Percentiles rank a stretch among this genome's conserved stretches.
Conservation (phyloP, 768 basidiomycete genomes). For the Mycena chlorophos region DNA sequence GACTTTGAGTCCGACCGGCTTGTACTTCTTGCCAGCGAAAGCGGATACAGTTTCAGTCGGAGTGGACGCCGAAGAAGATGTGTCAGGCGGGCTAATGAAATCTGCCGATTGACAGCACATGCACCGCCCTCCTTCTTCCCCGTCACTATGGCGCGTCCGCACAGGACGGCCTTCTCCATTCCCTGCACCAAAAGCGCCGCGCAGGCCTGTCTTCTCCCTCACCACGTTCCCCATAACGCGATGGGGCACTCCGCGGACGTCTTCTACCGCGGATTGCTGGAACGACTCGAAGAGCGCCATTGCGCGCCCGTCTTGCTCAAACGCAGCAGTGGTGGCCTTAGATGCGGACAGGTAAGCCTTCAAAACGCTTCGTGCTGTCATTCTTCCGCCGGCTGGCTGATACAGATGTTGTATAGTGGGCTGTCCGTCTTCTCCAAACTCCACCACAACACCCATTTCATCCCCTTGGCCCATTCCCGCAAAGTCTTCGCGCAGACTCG, state of each 20-base stretch:
- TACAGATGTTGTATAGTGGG: slow-evolving; percentile 3
- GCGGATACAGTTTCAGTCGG: neutral
- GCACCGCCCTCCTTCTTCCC: neutral
- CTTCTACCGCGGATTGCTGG: neutral
- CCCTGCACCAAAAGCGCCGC: neutral
- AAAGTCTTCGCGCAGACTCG: slow-evolving; percentile 13
- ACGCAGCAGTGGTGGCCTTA: neutral
- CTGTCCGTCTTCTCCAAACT: slow-evolving; percentile 5
- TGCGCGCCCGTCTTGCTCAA: neutral
- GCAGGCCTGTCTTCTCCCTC: too few species aligned
- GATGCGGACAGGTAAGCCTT: slow-evolving; percentile 5
- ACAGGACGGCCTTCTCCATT: neutral
- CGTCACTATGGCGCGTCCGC: neutral
- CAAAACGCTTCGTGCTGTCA: slow-evolving; percentile 3
- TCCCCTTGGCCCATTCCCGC: slow-evolving; percentile 6
- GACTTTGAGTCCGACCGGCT: slow-evolving; percentile 17
- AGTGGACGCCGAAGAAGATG: neutral
- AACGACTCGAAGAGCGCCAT: neutral
- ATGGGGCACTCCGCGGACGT: slow-evolving; percentile 3
- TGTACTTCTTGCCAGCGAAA: slow-evolving; percentile 21
- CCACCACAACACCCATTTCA: slow-evolving; percentile 11
- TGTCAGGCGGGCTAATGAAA: neutral
- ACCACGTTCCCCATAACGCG: slow-evolving; percentile 6
- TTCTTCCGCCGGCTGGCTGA: slow-evolving; percentile 12
- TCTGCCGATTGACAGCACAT: slow-evolving; percentile 1